Evolutionary conservation across 805 yeast species (phyloP), one percentile per base, ranked within the genome.

Genomic region (Pichia ethanolica): DNA sequence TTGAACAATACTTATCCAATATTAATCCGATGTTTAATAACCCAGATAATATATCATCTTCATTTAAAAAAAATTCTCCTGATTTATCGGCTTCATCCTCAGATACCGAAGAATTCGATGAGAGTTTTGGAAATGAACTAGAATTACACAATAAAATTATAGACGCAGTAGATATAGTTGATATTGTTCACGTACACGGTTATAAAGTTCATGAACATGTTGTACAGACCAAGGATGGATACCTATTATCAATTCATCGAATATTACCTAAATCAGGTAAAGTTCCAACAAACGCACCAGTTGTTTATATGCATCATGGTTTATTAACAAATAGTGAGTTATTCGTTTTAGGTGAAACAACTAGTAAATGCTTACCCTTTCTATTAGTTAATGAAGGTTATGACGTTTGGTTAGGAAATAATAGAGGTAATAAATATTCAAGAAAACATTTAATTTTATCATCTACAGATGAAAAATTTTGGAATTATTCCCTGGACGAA

Each of bases 351-450:
- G 77, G 60, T 67, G 48, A 72, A 69, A 32, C 67, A 72, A 46
- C 58, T 60, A 40, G 68, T 67, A 49, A 75, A 76, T 61, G 65
- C 55, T 68, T 91, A 39, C 96, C 97, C 0, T 83, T 86, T 59
- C 69, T 79, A 3, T 71, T 90, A 30, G 82, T 81, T 48, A 90
- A 89, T 47, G 63, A 79, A 42, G 97, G 97, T 3, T 90, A 80
- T 64, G 98, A 90, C 62, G 96, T 91, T 9, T 90, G 97, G 97
- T 70, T 90, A 54, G 97, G 97, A 0, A 88, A 88, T 65, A 88
- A 87, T 61, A 73, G 96, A 47, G 96, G 96, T 12, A 91, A 90
- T 67, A 91, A 90, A 70, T 90, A 90, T 67, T 83, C 93, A 4
- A 82, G 86, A 53, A 89, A 89, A 58, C 96, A 89, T 63, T 55